Evolutionary conservation across 257 asterid genomes (phyloP).

Genomic region (Solanum clarkiae): DNA sequence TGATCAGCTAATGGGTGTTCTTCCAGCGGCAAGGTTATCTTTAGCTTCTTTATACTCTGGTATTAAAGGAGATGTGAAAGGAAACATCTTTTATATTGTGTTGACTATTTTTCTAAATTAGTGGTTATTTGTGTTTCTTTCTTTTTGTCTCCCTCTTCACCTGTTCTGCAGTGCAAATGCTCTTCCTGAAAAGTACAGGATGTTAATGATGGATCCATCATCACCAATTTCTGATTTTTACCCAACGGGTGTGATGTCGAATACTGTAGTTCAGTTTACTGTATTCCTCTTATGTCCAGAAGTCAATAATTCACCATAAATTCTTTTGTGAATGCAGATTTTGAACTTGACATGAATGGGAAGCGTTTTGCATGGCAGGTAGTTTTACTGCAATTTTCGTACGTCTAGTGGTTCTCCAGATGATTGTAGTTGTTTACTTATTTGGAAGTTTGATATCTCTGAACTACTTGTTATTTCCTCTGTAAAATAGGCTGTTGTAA

Average conservation of each 20-base stretch:
- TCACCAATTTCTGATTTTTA: conserved; percentile 75
- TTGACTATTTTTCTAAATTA: not conserved
- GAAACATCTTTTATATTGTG: not conserved
- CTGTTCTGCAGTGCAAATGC: conserved; percentile 51
- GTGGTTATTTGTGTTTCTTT: not conserved
- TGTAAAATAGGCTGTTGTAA: conserved; percentile 59
- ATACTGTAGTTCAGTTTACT: not conserved
- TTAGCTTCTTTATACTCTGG: not conserved
- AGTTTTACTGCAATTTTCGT: conserved; percentile 2
- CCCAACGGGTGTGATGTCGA: conserved; percentile 61
- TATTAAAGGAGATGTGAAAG: not conserved
- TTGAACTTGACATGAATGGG: conserved; percentile 93
- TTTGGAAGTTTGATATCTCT: not conserved
- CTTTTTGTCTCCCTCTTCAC: not conserved
- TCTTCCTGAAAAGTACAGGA: conserved; percentile 73
- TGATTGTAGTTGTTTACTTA: not conserved
- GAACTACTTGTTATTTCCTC: conserved; percentile 1
- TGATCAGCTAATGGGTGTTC: conserved; percentile 95
- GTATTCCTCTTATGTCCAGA: not conserved
- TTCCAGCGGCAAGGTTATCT: conserved; percentile 90
- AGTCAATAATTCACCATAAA: conserved; percentile 2
- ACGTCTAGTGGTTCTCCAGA: not conserved
- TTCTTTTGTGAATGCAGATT: conserved; percentile 31
- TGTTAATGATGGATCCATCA: conserved; percentile 77
- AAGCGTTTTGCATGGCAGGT: conserved; percentile 99